A percentile compares a stretch with the other conserved stretches of the same genome.
Conservation (phyloP, 192 early-diverging fungal genomes). For the Backusella parvicylindrica region DNA sequence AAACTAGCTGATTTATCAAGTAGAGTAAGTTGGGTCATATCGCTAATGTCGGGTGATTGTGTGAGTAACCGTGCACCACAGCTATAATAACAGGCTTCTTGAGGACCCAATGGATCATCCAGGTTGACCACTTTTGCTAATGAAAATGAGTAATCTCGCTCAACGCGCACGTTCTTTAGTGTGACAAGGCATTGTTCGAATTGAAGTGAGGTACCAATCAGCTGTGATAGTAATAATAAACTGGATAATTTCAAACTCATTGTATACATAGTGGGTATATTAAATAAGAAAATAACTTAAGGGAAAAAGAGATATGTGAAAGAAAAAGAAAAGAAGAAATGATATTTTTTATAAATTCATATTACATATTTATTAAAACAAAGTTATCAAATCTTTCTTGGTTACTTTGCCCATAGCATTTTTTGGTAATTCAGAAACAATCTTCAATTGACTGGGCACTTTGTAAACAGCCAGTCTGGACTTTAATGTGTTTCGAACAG, state of each 20-base stretch:
- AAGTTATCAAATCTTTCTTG: constrained; percentile 66
- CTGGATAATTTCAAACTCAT: background rate
- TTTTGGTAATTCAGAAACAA: constrained; percentile 61
- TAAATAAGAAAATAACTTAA: background rate
- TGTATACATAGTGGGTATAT: background rate
- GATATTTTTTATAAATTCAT: background rate
- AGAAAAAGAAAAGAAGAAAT: background rate
- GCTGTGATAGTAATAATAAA: background rate
- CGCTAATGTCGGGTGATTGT: background rate
- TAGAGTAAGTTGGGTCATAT: constrained; percentile 1
- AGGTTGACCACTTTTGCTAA: constrained; percentile 6
- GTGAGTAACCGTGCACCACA: constrained; percentile 10
- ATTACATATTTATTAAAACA: constrained; percentile 38
- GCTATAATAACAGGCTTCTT: constrained; percentile 20
- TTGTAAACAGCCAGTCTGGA: constrained; percentile 73
- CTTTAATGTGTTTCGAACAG: constrained; percentile 40
- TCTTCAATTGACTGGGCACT: constrained; percentile 53
- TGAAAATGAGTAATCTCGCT: constrained; percentile 6
- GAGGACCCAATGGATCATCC: background rate
- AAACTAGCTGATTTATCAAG: background rate
- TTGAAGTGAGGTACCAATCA: background rate
- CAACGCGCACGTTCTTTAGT: background rate
- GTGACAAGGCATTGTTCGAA: background rate
- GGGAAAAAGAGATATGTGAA: background rate
- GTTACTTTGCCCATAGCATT: constrained; percentile 91